A percentile compares a stretch with the other conserved stretches of the same genome.
Evolutionary conservation across 2,329 filamentous ascomycete genomes (phyloP).

Genomic region (Aspergillus tamarii): DNA sequence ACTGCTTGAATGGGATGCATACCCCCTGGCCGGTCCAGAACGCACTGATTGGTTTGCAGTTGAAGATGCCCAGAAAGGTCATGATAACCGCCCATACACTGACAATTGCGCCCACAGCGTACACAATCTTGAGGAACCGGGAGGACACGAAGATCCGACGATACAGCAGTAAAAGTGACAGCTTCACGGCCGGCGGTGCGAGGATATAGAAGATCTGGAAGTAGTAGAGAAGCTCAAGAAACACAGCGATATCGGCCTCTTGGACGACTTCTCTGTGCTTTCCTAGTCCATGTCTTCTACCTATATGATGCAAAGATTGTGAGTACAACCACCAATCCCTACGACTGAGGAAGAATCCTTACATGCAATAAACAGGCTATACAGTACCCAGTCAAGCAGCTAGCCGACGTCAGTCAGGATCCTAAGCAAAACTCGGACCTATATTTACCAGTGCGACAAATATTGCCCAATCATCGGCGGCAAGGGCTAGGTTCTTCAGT

Average conservation of each 20-base stretch:
- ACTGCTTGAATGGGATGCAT: not conserved
- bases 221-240: not conserved
- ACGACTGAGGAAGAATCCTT: not conserved
- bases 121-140: not conserved
- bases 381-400: not conserved
- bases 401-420: not conserved
- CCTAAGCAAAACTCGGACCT: not conserved
- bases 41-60: slow-evolving; percentile 4
- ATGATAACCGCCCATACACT: not conserved
- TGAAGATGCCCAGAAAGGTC: not conserved
- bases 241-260: not conserved
- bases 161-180: not conserved
- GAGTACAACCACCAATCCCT: not conserved
- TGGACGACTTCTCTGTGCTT: not conserved
- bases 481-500: not conserved
- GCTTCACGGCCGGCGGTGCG: not conserved
- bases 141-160: not conserved
- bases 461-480: slow-evolving; percentile 8
- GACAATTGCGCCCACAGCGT: not conserved
- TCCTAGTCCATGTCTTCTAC: not conserved
- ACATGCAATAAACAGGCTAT: slow-evolving; percentile 3
- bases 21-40: slow-evolving; percentile 6
- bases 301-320: not conserved
- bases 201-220: slow-evolving; percentile 5
- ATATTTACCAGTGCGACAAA: not conserved